Evolutionary conservation across 768 basidiomycete genomes (phyloP).

Genomic region (Agaricus sinodeliciosus): DNA sequence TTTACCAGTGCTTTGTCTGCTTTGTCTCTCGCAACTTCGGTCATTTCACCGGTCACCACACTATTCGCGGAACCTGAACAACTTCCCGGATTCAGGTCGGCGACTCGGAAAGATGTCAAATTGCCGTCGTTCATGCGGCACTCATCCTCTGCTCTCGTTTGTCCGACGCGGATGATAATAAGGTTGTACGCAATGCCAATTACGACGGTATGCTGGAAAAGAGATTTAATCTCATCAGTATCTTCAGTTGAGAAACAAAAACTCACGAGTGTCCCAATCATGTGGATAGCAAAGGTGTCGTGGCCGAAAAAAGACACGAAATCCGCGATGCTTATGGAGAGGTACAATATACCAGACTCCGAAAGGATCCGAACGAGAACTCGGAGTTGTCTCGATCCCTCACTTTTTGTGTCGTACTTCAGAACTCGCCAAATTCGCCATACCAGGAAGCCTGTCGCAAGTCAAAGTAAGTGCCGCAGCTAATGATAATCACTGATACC

Average conservation of each 20-base stretch:
- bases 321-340: neutral
- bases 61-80: no score
- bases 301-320: neutral
- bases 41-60: no score
- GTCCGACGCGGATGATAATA: neutral
- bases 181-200: constrained; percentile 1
- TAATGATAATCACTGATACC: no score
- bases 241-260: neutral
- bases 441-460: neutral
- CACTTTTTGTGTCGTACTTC: neutral
- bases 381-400: neutral
- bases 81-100: no score
- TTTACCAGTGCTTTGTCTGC: no score
- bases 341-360: constrained; percentile 5
- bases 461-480: no score
- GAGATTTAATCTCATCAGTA: neutral
- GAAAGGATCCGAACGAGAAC: constrained; percentile 3
- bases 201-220: neutral
- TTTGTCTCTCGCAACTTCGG: no score
- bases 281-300: neutral
- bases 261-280: neutral
- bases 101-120: no score
- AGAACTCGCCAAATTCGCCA: neutral
- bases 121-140: no score
- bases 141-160: neutral